These are phyloP conservation scores for Phytomonas sp. DNA, from an alignment of 208 protist genomes.

Conservation along the genomic window DNA sequence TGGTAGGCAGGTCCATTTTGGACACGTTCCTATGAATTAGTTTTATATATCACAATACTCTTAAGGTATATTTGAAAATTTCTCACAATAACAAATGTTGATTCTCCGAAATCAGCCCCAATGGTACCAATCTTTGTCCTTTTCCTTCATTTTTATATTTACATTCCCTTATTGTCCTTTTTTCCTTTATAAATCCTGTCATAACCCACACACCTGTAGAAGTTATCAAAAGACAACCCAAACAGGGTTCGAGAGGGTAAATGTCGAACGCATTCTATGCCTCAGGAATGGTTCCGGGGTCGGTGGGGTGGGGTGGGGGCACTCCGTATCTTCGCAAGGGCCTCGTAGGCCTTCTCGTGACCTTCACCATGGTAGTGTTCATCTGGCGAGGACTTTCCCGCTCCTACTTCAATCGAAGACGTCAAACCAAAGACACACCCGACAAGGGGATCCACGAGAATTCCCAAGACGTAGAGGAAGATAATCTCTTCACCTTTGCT, in stretches of 20 bases:
- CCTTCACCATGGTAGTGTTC: not conserved
- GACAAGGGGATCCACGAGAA: not conserved
- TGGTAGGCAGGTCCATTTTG: not conserved
- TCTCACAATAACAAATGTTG: not conserved
- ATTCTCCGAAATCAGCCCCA: not conserved
- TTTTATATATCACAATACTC: not conserved
- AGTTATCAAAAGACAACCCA: not conserved
- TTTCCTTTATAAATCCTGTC: not conserved
- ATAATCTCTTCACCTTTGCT: not conserved
- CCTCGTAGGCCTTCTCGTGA: not conserved
- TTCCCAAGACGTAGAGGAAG: not conserved
- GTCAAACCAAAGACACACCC: not conserved
- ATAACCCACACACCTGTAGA: not conserved
- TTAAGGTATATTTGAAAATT: not conserved
- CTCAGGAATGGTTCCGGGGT: not conserved
- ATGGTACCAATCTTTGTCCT: not conserved
- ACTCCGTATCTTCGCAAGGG: not conserved
- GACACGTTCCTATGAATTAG: not conserved
- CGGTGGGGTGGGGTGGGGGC: not conserved
- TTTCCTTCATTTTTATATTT: constrained; percentile 3
- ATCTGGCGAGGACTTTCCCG: not conserved
- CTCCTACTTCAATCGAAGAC: not conserved
- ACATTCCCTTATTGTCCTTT: not conserved
- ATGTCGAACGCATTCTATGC: not conserved
- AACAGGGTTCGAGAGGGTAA: not conserved